These are phyloP conservation scores for Aspergillus olivimuriae DNA, from an alignment of 495 filamentous ascomycete genomes.

Conservation along the genomic window DNA sequence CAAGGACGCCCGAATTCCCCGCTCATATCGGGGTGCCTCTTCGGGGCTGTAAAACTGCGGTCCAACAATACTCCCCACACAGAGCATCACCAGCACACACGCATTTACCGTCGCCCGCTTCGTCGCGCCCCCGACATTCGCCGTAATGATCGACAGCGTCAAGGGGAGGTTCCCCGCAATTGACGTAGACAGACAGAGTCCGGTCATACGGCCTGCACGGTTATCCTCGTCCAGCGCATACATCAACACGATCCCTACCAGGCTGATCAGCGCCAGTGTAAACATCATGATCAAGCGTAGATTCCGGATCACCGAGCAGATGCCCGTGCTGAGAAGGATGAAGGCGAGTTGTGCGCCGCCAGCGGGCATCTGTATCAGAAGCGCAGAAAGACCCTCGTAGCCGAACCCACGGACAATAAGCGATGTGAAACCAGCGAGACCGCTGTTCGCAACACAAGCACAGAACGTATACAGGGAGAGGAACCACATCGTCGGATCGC, in stretches of 20 bases:
- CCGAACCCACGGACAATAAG: slow-evolving; percentile 39
- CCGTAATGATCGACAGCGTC: slow-evolving; percentile 47
- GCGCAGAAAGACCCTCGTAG: slow-evolving; percentile 28
- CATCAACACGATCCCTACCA: slow-evolving; percentile 54
- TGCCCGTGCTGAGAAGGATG: slow-evolving; percentile 27
- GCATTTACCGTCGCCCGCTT: slow-evolving; percentile 49
- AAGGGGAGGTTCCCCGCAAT: slow-evolving; percentile 51
- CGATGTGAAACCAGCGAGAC: slow-evolving; percentile 37
- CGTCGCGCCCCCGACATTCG: slow-evolving; percentile 60
- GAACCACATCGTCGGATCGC: slow-evolving; percentile 46
- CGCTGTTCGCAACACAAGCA: slow-evolving; percentile 38
- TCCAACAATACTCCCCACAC: slow-evolving; percentile 33
- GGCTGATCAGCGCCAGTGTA: slow-evolving; percentile 19
- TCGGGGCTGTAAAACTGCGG: slow-evolving; percentile 29
- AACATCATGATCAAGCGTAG: slow-evolving; percentile 30
- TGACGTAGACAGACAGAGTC: slow-evolving; percentile 48
- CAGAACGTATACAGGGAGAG: slow-evolving; percentile 32
- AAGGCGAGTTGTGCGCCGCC: slow-evolving; percentile 33
- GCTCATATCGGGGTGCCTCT: slow-evolving; percentile 32
- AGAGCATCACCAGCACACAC: slow-evolving; percentile 31
- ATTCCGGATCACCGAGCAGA: slow-evolving; percentile 15
- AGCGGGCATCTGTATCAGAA: slow-evolving; percentile 31
- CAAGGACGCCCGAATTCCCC: too few species aligned
- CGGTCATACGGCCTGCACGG: slow-evolving; percentile 43
- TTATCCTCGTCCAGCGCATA: slow-evolving; percentile 47